Base-by-base conservation (phyloP, 2,329 filamentous ascomycete species). In the Botrytis squamosa region DNA sequence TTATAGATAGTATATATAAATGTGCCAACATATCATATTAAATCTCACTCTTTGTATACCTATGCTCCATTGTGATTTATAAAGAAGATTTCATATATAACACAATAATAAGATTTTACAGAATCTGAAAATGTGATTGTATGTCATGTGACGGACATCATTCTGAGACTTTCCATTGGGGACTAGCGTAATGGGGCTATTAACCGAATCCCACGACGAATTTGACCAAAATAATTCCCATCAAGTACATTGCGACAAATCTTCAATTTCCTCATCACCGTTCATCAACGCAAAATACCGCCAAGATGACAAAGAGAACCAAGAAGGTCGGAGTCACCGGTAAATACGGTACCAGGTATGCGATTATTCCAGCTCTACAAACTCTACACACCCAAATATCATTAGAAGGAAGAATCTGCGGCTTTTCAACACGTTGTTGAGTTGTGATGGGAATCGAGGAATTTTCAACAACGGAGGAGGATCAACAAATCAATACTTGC, bases 281-380 rank as follows among this genome's bases (percentile, higher is more conserved):
- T 78, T 77, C 76, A 77, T 80, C 77, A 78, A 77, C 78, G 75
- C 79, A 80, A 78, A 77, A 74, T 77, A 75, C 84, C 84, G 86
- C 85, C 89, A 94, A 91, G 87, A 96, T 96, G 93, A 94, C 93
- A 85, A 95, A 96, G 91, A 91, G 94, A 89, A 97, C 94, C 80
- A 97, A 93, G 92, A 97, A 97, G 93, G 94, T 97, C 91, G 94
- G 94, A 86, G 95, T 98, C 86, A 98, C 95, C 89, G 93, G 95
- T 88, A 97, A 97, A 91, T 98, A 97, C 88, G 95, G 95, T 90
- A 95, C 92, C 85, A 93, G 94, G 92, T 97, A 92, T 86, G 91
- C 83, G 82, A 78, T 74, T 75, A 78, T 78, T 80, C 74, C 77
- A 79, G 46, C 64, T 68, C 49, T 72, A 38, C 9, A 62, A 79